phyloP scores from a whole-genome alignment of 768 basidiomycete species.

The Amanita molliuscula region DNA sequence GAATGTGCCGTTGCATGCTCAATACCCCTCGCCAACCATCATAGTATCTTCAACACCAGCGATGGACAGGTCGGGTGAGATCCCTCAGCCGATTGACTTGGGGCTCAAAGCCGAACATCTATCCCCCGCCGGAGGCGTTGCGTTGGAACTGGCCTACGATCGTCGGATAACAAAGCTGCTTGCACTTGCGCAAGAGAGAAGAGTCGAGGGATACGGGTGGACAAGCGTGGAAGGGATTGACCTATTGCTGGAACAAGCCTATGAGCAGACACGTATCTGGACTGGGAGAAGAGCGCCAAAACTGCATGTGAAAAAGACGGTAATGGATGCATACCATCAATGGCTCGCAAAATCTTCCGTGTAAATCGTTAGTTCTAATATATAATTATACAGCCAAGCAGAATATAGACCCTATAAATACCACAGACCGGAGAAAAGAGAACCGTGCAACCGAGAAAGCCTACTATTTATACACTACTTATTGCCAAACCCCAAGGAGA shows the following conservation, averaged over 20 bases:
- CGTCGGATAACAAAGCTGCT: conserved; percentile 58
- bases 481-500: not conserved
- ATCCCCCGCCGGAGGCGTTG: conserved; percentile 22
- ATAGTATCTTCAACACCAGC: conserved; percentile 69
- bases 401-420: not conserved
- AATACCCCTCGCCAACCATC: conserved; percentile 33
- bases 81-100: conserved; percentile 27
- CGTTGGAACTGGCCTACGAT: conserved; percentile 74
- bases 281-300: conserved; percentile 41
- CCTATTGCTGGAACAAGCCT: conserved; percentile 65
- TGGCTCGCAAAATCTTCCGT: conserved; percentile 3
- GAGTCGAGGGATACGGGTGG: conserved; percentile 30
- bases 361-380: not conserved
- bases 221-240: conserved; percentile 50
- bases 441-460: not conserved
- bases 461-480: not conserved
- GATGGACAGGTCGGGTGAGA: conserved; percentile 18
- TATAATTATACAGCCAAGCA: not conserved
- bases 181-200: conserved; percentile 32
- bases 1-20: conserved; percentile 24
- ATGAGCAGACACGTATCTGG: conserved; percentile 51
- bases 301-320: conserved; percentile 28
- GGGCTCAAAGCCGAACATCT: conserved; percentile 33
- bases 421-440: not conserved
- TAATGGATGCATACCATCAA: conserved; percentile 31